These are phyloP conservation scores for Apiospora aurea DNA, from an alignment of 2,329 filamentous ascomycete species.

Conservation along the genomic window DNA sequence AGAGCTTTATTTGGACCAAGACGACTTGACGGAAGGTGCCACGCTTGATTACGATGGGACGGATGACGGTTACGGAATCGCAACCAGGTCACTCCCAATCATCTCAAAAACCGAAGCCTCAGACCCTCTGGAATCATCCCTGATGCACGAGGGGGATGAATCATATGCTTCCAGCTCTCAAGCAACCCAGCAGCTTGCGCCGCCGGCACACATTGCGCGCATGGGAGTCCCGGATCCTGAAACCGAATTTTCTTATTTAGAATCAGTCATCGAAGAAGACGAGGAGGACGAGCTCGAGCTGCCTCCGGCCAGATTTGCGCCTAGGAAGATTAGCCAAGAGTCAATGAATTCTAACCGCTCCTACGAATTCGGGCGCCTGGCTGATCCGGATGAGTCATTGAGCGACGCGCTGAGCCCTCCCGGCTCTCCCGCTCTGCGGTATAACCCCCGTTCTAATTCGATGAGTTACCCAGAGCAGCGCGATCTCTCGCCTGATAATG, in stretches of 20 bases:
- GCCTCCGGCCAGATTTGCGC: conserved; percentile 36
- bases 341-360: conserved; percentile 32
- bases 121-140: neutral
- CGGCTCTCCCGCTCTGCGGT: conserved; percentile 55
- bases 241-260: conserved; percentile 38
- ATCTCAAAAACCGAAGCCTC: conserved; percentile 18
- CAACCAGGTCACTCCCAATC: neutral
- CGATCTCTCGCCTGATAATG: conserved; percentile 41
- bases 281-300: conserved; percentile 36
- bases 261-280: conserved; percentile 40
- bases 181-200: conserved; percentile 27
- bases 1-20: conserved; percentile 31
- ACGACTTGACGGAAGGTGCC: conserved; percentile 31
- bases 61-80: conserved; percentile 23
- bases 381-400: conserved; percentile 40
- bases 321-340: conserved; percentile 35
- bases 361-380: conserved; percentile 42
- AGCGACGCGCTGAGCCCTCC: conserved; percentile 53
- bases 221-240: conserved; percentile 35
- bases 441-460: conserved; percentile 36
- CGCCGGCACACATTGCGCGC: conserved; percentile 27
- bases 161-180: neutral
- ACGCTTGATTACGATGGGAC: conserved; percentile 30
- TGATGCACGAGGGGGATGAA: neutral
- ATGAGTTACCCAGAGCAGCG: conserved; percentile 2